Base-by-base conservation (phyloP, 495 filamentous ascomycete genomes). In the Usnea hakonensis region DNA sequence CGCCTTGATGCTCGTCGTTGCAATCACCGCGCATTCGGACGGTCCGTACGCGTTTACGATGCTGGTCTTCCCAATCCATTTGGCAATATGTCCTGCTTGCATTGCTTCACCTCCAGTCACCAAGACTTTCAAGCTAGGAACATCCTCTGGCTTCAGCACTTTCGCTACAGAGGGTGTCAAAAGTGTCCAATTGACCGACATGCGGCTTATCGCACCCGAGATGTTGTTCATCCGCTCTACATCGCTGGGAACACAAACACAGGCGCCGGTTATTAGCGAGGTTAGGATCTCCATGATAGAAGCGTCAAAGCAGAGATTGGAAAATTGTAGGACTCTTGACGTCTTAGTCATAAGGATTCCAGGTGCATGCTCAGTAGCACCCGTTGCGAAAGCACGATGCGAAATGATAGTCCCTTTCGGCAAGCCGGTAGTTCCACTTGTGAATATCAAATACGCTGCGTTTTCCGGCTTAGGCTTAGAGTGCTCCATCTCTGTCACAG, bases 381-480 rank as follows among this genome's bases (percentile, higher is more conserved):
- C 60, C 0, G 65, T 63, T 2, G 57, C 58, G 14, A 71, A 60
- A 1, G 64, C 50, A 53, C 77, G 73, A 61, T 86, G 83, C 5
- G 87, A 87, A 43, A 93, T 77, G 33, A 86, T 76, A 13, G 90
- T 83, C 26, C 86, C 86, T 66, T 92, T 90, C 0, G 86, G 87
- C 3, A 74, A 71, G 0, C 87, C 87, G 0, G 84, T 87, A 35
- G 78, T 86, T 4, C 86, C 87, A 37, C 81, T 85, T 0, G 86
- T 88, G 67, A 83, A 89, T 16, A 90, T 81, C 3, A 83, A 74
- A 70, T 88, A 77, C 28, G 76, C 71, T 11, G 76, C 68, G 41
- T 77, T 69, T 11, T 70, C 57, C 1, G 61, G 40, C 7, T 4
- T 23, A 16, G 30, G 9, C 11, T 17, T 14, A 35, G 26, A 21